Conservation (phyloP, 176 grass and related monocot species). For the Saccharum spontaneum region DNA sequence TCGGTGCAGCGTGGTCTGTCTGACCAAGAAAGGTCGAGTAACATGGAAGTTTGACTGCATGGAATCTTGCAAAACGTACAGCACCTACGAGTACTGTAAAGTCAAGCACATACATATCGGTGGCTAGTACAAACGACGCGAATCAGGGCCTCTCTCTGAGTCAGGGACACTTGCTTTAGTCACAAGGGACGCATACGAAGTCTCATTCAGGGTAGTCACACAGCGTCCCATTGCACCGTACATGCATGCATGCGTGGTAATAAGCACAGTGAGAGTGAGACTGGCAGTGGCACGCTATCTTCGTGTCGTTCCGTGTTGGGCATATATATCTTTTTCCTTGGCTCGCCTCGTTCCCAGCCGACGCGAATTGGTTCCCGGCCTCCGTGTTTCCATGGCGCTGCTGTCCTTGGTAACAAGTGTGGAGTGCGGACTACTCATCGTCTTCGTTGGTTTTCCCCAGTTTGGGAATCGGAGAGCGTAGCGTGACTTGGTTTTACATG, state of each 20-base stretch:
- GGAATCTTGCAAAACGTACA: conserved; percentile 45
- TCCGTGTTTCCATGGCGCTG: conserved; percentile 44
- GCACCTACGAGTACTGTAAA: conserved; percentile 24
- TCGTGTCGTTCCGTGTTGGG: conserved; percentile 18
- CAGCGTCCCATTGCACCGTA: conserved; percentile 16
- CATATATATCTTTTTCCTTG: conserved; percentile 8
- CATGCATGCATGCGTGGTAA: not conserved
- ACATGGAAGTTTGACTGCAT: conserved; percentile 45
- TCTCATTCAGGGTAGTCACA: not conserved
- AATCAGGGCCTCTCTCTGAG: conserved; percentile 24
- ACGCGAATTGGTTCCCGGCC: conserved; percentile 28
- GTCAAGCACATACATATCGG: not conserved
- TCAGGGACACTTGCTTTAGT: conserved; percentile 41
- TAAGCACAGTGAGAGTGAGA: not conserved
- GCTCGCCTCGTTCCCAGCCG: conserved; percentile 36
- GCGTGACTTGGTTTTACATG: conserved; percentile 22
- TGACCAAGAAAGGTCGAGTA: conserved; percentile 43
- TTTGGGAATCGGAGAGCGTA: conserved; percentile 33
- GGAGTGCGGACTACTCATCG: conserved; percentile 46
- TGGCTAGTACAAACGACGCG: conserved; percentile 1
- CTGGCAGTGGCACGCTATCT: conserved; percentile 12
- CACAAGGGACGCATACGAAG: conserved; percentile 33
- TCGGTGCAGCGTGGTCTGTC: conserved; percentile 5
- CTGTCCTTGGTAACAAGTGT: conserved; percentile 41
- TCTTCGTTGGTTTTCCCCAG: conserved; percentile 21